Percentiles rank a stretch among this genome's conserved stretches.
These are phyloP conservation scores for Aspergillus intermedius DNA, from an alignment of 2,329 filamentous ascomycete species.

Conservation along the genomic window DNA sequence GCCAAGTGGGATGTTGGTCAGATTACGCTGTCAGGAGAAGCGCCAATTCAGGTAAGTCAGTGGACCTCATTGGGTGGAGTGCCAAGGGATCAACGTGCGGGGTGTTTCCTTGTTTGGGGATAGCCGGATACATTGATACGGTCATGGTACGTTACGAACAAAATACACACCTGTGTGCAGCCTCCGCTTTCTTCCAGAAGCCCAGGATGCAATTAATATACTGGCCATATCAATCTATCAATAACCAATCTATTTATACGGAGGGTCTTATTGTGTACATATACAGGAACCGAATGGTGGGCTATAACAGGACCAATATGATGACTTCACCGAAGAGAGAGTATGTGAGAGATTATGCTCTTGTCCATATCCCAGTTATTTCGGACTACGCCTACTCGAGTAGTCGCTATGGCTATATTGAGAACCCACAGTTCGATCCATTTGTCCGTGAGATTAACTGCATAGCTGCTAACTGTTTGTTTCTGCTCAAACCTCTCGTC, in stretches of 20 bases:
- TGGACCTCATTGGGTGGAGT: not conserved
- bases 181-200: constrained; percentile 2
- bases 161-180: not conserved
- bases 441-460: not conserved
- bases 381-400: too few relatives aligned
- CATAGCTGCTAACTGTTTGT: too few relatives aligned
- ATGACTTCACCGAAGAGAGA: too few relatives aligned
- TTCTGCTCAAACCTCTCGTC: too few relatives aligned
- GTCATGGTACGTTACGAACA: not conserved
- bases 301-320: too few relatives aligned
- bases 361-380: too few relatives aligned
- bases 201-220: not conserved
- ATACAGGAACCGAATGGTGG: too few relatives aligned
- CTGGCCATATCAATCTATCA: not conserved
- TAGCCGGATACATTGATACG: not conserved
- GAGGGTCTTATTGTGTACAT: too few relatives aligned
- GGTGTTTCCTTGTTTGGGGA: constrained; percentile 2
- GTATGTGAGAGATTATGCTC: too few relatives aligned
- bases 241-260: too few relatives aligned
- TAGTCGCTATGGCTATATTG: too few relatives aligned
- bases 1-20: constrained; percentile 3
- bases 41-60: not conserved
- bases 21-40: constrained; percentile 3
- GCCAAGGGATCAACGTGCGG: constrained; percentile 5
- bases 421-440: not conserved